Conservation (phyloP, 2,329 filamentous ascomycete species). For the Neofusicoccum sp. region DNA sequence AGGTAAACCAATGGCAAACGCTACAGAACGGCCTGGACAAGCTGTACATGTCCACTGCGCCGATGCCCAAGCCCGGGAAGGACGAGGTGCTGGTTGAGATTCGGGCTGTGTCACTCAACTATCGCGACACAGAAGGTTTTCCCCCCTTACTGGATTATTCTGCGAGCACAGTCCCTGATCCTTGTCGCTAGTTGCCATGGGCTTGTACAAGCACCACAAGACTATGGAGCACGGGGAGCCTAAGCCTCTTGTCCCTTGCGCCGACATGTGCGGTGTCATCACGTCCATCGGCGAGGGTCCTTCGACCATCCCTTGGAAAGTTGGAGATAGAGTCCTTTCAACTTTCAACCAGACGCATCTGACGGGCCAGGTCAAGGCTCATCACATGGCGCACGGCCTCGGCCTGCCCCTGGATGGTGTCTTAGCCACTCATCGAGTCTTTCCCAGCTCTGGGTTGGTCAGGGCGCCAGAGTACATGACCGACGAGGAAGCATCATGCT, state of each 20-base stretch:
- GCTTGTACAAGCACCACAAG: constrained; percentile 66
- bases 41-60: constrained; percentile 22
- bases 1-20: constrained; percentile 43
- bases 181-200: constrained; percentile 56
- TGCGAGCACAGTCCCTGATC: not conserved
- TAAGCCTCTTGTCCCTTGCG: constrained; percentile 59
- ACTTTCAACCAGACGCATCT: constrained; percentile 61
- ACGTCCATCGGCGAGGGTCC: constrained; percentile 47
- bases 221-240: constrained; percentile 41
- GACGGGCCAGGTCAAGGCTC: constrained; percentile 58
- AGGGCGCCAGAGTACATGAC: constrained; percentile 56
- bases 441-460: constrained; percentile 57
- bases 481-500: constrained; percentile 58
- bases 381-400: constrained; percentile 57
- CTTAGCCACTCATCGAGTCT: constrained; percentile 59
- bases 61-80: constrained; percentile 20
- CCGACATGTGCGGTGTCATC: constrained; percentile 68
- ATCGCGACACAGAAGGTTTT: constrained; percentile 50
- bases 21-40: constrained; percentile 45
- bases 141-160: not conserved
- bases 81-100: constrained; percentile 53
- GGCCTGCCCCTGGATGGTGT: constrained; percentile 61
- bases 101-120: constrained; percentile 54
- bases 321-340: constrained; percentile 64
- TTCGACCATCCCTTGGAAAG: constrained; percentile 46